Evolutionary conservation across 176 grass and related monocot genomes (phyloP).

Genomic region (Microstegium vimineum): DNA sequence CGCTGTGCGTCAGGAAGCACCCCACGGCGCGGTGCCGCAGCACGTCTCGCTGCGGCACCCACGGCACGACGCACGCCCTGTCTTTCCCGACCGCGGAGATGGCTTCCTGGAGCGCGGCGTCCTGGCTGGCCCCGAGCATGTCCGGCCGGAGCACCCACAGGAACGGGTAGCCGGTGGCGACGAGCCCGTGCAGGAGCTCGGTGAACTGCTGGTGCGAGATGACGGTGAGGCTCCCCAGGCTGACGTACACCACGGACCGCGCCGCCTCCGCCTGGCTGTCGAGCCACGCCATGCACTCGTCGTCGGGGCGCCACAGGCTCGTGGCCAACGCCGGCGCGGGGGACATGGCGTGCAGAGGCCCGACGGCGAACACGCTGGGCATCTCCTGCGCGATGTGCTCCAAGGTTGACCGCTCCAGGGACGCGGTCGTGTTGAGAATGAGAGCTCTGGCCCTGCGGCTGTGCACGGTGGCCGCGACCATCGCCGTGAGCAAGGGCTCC

Average conservation of each 20-base stretch:
- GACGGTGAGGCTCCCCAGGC: background rate
- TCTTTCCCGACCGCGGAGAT: background rate
- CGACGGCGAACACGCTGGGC: too few relatives aligned
- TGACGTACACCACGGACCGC: background rate
- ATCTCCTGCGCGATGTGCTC: too few relatives aligned
- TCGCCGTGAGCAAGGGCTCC: too few relatives aligned
- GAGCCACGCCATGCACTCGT: background rate
- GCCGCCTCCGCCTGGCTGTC: background rate
- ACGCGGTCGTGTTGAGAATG: too few relatives aligned
- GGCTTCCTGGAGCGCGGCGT: background rate
- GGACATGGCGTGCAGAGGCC: conserved; percentile 37
- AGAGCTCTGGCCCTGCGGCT: too few relatives aligned
- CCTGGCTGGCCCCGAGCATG: background rate
- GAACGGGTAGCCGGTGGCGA: background rate
- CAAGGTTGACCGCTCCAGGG: too few relatives aligned
- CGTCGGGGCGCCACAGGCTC: background rate
- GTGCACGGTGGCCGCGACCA: too few relatives aligned
- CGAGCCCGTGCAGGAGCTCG: background rate
- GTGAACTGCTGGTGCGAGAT: background rate
- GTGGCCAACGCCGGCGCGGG: background rate
- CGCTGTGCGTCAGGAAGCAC: conserved; percentile 63
- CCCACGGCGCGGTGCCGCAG: conserved; percentile 53
- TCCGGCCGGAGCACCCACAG: background rate
- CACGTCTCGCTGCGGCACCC: conserved; percentile 63
- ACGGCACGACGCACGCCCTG: background rate